A percentile compares a stretch with the other conserved stretches of the same genome.
These are phyloP conservation scores for Rheum nobile DNA, from an alignment of 148 eudicot genomes.

Conservation along the genomic window DNA sequence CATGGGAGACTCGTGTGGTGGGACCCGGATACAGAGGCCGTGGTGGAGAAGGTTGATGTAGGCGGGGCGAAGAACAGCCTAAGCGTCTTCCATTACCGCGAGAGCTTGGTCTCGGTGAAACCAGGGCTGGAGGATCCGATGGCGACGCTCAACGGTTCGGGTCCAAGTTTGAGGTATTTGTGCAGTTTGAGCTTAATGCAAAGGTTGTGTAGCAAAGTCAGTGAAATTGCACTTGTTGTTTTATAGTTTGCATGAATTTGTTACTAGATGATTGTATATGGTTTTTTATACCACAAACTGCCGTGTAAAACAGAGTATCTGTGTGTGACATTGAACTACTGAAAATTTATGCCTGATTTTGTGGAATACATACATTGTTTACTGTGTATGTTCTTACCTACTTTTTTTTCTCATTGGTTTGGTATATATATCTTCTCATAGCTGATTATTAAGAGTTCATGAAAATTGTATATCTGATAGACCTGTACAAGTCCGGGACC, in stretches of 20 bases:
- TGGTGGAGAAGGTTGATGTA: constrained; percentile 10
- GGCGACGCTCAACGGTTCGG: not conserved
- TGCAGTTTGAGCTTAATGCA: not conserved
- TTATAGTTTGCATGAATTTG: not conserved
- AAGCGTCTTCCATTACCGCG: constrained; percentile 18
- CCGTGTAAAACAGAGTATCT: not conserved
- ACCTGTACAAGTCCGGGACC: too few species aligned
- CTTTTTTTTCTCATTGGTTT: too few species aligned
- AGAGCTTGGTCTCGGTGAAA: constrained; percentile 15
- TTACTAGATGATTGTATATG: not conserved
- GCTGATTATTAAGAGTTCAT: too few species aligned
- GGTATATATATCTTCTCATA: too few species aligned
- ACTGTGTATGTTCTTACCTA: too few species aligned
- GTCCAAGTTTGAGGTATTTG: not conserved
- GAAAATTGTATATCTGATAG: too few species aligned
- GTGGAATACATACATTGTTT: too few species aligned
- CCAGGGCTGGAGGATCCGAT: not conserved
- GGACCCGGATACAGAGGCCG: constrained; percentile 9
- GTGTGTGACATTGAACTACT: too few species aligned
- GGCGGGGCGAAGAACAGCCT: not conserved
- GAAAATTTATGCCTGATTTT: too few species aligned
- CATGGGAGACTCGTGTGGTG: constrained; percentile 11
- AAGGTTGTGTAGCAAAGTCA: not conserved
- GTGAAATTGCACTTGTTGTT: not conserved
- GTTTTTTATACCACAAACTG: not conserved